Conservation (phyloP, 2,329 filamentous ascomycete species). For the Clonostachys sp. region DNA sequence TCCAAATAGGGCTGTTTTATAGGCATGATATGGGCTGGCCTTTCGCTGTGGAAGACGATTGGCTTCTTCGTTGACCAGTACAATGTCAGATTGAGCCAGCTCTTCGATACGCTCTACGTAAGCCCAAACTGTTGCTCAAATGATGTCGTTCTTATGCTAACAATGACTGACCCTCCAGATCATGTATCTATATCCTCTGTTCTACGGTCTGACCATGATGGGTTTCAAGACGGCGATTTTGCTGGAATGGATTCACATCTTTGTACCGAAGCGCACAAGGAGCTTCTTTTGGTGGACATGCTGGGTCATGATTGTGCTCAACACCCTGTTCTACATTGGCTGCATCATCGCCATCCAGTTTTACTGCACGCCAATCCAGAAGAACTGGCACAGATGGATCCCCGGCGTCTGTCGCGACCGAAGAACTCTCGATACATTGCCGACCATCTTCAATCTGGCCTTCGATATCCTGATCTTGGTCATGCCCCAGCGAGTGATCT, state of each 20-base stretch:
- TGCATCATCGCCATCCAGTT: slow-evolving; percentile 3
- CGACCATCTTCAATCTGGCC: too few species aligned
- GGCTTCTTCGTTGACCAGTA: not conserved
- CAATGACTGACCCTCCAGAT: too few species aligned
- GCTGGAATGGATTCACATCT: slow-evolving; percentile 7
- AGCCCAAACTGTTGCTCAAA: not conserved
- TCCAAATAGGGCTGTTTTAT: too few species aligned
- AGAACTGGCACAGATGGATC: too few species aligned
- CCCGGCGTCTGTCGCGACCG: too few species aligned
- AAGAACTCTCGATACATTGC: too few species aligned
- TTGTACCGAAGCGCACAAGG: slow-evolving; percentile 4
- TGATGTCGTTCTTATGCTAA: too few species aligned
- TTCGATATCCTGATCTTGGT: slow-evolving; percentile 17
- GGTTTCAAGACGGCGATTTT: slow-evolving; percentile 6
- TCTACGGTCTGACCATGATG: too few species aligned
- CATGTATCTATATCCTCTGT: too few species aligned
- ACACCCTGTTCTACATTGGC: slow-evolving; percentile 5
- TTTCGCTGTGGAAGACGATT: not conserved
- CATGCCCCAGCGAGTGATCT: slow-evolving; percentile 18
- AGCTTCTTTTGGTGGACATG: slow-evolving; percentile 14
- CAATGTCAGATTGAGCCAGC: not conserved
- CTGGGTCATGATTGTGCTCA: slow-evolving; percentile 7
- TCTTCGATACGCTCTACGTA: not conserved
- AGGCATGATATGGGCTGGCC: too few species aligned
- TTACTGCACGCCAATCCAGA: slow-evolving; percentile 10